Evolutionary conservation across 1,139 yeast species (phyloP).

Genomic region (Petasospora fabianii): DNA sequence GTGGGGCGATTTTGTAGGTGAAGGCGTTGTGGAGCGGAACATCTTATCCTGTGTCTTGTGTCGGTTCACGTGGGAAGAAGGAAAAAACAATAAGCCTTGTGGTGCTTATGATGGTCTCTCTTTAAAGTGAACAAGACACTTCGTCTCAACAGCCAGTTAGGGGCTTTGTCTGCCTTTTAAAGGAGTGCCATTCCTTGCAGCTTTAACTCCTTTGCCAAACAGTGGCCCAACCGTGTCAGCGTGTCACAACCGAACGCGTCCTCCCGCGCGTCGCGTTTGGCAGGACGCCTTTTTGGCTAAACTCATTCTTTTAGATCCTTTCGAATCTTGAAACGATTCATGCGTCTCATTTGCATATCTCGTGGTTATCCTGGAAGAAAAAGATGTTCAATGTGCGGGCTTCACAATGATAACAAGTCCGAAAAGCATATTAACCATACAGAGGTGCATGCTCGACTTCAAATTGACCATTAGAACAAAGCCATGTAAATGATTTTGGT

Average conservation of each 20-base stretch:
- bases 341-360: no score
- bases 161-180: not conserved
- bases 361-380: no score
- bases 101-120: not conserved
- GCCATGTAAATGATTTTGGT: constrained; percentile 18
- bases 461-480: constrained; percentile 17
- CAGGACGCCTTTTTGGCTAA: not conserved
- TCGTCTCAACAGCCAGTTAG: not conserved
- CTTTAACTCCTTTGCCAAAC: constrained; percentile 8
- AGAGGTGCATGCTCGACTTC: constrained; percentile 17
- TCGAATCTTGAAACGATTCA: no score
- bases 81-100: not conserved
- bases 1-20: constrained; percentile 22
- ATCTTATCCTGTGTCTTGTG: not conserved
- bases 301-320: not conserved
- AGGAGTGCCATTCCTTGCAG: not conserved
- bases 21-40: constrained; percentile 19
- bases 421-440: constrained; percentile 3
- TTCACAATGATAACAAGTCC: no score
- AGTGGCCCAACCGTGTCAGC: constrained; percentile 13
- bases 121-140: no score
- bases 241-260: not conserved
- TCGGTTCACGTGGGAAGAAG: not conserved
- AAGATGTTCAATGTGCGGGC: no score
- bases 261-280: constrained; percentile 1